These are phyloP conservation scores for Xerocomellus chrysenteron DNA, from an alignment of 768 basidiomycete genomes.

Conservation along the genomic window DNA sequence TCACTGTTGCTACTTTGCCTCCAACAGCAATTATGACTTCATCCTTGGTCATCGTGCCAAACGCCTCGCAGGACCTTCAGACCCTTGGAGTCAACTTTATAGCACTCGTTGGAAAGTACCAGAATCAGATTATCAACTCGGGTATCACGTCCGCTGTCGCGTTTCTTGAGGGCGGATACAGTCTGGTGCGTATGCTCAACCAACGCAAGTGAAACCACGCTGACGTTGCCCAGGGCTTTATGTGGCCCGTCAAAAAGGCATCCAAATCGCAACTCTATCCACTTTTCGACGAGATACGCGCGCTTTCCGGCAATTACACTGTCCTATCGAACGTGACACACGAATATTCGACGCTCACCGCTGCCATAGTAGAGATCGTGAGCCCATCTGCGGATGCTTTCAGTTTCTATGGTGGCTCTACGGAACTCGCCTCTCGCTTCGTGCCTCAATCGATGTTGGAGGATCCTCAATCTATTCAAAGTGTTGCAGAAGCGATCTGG, in stretches of 20 bases:
- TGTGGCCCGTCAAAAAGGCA: neutral
- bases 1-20: too few relatives aligned
- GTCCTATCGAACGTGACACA: constrained; percentile 13
- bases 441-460: constrained; percentile 12
- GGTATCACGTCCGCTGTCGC: too few relatives aligned
- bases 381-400: constrained; percentile 7
- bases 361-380: constrained; percentile 1
- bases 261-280: constrained; percentile 11
- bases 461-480: neutral
- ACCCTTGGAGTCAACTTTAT: too few relatives aligned
- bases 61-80: too few relatives aligned
- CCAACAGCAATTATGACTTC: too few relatives aligned
- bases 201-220: neutral
- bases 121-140: too few relatives aligned
- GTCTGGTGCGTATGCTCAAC: neutral
- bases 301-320: constrained; percentile 8
- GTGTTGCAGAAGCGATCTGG: constrained; percentile 20
- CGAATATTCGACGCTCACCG: constrained; percentile 11
- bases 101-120: too few relatives aligned
- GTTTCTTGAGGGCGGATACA: too few relatives aligned
- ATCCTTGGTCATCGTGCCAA: too few relatives aligned
- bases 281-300: constrained; percentile 12
- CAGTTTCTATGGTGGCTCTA: constrained; percentile 11
- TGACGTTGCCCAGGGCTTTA: neutral
- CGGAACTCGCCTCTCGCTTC: constrained; percentile 12